Evolutionary conservation across 2,329 filamentous ascomycete species (phyloP).

Genomic region (Xylaria sp.): DNA sequence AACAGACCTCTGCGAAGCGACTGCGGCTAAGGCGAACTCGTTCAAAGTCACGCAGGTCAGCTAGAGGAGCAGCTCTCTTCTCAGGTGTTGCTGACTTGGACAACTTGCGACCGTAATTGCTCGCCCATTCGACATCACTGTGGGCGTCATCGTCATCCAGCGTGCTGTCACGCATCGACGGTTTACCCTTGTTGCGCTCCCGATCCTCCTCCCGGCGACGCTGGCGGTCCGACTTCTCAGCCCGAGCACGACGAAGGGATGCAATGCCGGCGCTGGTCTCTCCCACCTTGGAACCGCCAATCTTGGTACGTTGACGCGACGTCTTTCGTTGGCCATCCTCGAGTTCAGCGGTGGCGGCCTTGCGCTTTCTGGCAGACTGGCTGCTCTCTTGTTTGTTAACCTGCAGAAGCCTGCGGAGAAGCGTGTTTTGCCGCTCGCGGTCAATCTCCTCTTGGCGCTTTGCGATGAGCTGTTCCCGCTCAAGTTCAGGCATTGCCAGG

Average conservation of each 20-base stretch:
- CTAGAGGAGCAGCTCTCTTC: slow-evolving; percentile 72
- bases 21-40: slow-evolving; percentile 83
- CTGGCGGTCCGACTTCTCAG: slow-evolving; percentile 72
- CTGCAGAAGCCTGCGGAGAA: slow-evolving; percentile 80
- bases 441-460: slow-evolving; percentile 87
- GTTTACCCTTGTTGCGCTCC: slow-evolving; percentile 63
- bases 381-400: slow-evolving; percentile 69
- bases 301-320: slow-evolving; percentile 74
- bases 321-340: slow-evolving; percentile 82
- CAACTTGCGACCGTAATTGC: slow-evolving; percentile 58
- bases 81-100: slow-evolving; percentile 64
- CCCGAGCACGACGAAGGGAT: slow-evolving; percentile 67
- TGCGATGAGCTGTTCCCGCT: slow-evolving; percentile 89
- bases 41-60: slow-evolving; percentile 83
- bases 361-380: slow-evolving; percentile 75
- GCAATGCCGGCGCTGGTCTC: slow-evolving; percentile 80
- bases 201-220: slow-evolving; percentile 71
- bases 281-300: slow-evolving; percentile 72
- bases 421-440: slow-evolving; percentile 81
- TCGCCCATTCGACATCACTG: slow-evolving; percentile 83
- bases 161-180: slow-evolving; percentile 53
- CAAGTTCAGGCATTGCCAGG: slow-evolving; percentile 86
- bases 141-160: slow-evolving; percentile 73
- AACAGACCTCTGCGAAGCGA: slow-evolving; percentile 91
- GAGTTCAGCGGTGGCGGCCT: slow-evolving; percentile 79